These are phyloP conservation scores for Fraxinus xanthoxyloides DNA, from an alignment of 305 asterid genomes.

Conservation along the genomic window DNA sequence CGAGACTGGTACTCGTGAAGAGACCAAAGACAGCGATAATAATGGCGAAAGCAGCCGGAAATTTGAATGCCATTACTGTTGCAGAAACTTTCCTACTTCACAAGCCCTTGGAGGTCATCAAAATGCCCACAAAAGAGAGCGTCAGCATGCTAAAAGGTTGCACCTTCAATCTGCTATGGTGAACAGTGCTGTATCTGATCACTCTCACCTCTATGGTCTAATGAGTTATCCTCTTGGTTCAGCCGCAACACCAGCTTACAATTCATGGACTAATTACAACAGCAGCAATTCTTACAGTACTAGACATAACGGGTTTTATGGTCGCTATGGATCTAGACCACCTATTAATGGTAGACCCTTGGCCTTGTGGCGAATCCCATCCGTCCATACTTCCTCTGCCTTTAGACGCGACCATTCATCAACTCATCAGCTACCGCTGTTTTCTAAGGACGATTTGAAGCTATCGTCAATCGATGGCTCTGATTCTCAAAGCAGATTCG, in stretches of 20 bases:
- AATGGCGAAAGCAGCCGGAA: constrained; percentile 28
- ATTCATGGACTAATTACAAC: constrained; percentile 17
- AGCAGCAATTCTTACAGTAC: not conserved
- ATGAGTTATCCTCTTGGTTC: constrained; percentile 32
- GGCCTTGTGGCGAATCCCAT: constrained; percentile 36
- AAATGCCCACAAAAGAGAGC: constrained; percentile 50
- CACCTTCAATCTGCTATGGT: constrained; percentile 43
- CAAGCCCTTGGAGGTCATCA: constrained; percentile 57
- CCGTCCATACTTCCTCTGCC: constrained; percentile 10
- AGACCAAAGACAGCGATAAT: not conserved
- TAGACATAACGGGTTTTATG: constrained; percentile 24
- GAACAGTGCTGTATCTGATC: constrained; percentile 28
- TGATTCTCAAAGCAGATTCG: constrained; percentile 24
- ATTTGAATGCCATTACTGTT: constrained; percentile 48
- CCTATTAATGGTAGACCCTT: constrained; percentile 43
- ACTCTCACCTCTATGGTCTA: constrained; percentile 35
- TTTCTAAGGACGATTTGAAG: constrained; percentile 20
- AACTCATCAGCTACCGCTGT: constrained; percentile 24
- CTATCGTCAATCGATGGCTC: constrained; percentile 13
- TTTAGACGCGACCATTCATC: constrained; percentile 22
- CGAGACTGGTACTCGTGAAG: not conserved
- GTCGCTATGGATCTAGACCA: constrained; percentile 14
- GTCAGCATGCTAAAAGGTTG: constrained; percentile 43
- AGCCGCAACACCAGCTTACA: not conserved
- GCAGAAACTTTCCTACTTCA: constrained; percentile 49